Evolutionary conservation across 176 grass and related monocot genomes (phyloP), one percentile per base, ranked within the genome.

Genomic region (Oryza nivara): DNA sequence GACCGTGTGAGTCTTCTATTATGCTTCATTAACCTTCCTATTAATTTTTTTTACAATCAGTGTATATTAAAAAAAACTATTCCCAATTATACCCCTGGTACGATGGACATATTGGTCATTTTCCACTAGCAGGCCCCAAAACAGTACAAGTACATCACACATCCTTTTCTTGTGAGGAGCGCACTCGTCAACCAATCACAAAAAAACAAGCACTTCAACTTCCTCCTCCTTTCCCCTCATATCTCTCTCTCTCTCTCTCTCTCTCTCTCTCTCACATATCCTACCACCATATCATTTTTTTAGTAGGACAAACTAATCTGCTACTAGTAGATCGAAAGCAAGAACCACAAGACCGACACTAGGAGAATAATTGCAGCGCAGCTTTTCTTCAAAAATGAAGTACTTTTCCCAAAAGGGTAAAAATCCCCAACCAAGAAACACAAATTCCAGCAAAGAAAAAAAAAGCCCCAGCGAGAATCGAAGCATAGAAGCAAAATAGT

Each of bases 251-350:
- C 68, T 71, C 74, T 22, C 36, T 56, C 19, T 56, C 79, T 56
- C 32, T 52, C 17, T 46, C 54, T 13, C 81, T 34, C 69, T 72
- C 74, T 44, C 36, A 2, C 58, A 16, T 63, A 65, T 40, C 67
- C 26, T 25, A 5, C 64, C 16, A 67, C 16, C 32, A 17, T 11
- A 49, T 49, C 5, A 54, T 58, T 65, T 81, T 68, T 14, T 70
- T 80, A 72, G 34, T 65, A 67, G 34, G 9, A 80, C 32, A 77
- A 75, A 75, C 52, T 73, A 72, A 79, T 79, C 68, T 41, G 73
- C 68, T 47, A 32, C 30, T 2, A 79, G 68, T 35, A 84, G 75
- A 88, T 88, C 75, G 74, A 84, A 83, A 41, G 81, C 58, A 67
- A 46, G 19, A 68, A 76, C 5, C 20, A 80, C 46, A 43, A 72